Evolutionary conservation across 257 asterid genomes (phyloP), one percentile per base, ranked within the genome.

Genomic region (Solanum chiquidenum): DNA sequence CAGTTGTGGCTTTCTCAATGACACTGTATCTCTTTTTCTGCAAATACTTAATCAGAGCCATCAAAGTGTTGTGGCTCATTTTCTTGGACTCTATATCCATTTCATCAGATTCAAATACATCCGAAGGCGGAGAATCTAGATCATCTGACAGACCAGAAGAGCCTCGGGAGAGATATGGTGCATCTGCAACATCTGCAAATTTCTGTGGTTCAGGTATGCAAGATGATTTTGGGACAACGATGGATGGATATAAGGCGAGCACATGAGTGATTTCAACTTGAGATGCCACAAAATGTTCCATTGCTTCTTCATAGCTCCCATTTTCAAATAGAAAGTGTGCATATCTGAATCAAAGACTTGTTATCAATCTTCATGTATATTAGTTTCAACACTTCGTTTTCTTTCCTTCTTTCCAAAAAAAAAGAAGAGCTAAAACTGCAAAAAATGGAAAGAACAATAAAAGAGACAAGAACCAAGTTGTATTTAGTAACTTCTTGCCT

Each of bases 31-130:
- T 92, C 93, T 93, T 96, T 90, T 92, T 93, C 94, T 96, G 99
- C 93, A 97, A 91, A 93, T 93, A 96, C 94, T 95, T 96, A 83
- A 96, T 95, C 82, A 97, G 98, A 90, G 98, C 99, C 98, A 97
- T 96, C 89, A 97, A 93, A 88, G 98, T 93, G 90, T 96, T 96
- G 92, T 97, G 99, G 94, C 92, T 95, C 95, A 95, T 91, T 94
- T 97, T 97, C 95, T 91, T 92, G 88, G 98, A 94, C 84, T 97
- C 98, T 7, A 94, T 92, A 92, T 94, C 99, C 27, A 91, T 91
- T 88, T 92, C 99, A 90, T 93, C 99, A 89, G 92, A 88, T 86
- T 95, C 96, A 89, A 93, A 91, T 88, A 88, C 87, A 90, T 88
- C 86, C 35, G 87, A 89, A 88, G 91, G 87, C 46, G 92, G 86